These are phyloP conservation scores for Fusarium sp. DNA, from an alignment of 2,329 filamentous ascomycete species.

Conservation along the genomic window DNA sequence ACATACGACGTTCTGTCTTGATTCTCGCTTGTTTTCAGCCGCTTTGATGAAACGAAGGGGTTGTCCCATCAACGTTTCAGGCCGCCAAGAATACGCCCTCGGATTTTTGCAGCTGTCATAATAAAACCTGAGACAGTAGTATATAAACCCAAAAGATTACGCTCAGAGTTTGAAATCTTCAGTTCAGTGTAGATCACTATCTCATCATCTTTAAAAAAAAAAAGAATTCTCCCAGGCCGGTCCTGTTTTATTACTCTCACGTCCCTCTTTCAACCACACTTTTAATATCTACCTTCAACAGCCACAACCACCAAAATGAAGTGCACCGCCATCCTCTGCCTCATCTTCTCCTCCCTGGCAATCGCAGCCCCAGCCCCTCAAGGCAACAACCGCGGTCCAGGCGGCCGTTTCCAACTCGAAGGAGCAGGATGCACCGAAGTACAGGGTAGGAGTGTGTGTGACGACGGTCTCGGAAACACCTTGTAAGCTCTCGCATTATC, in stretches of 20 bases:
- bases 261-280: not conserved
- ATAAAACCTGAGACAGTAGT: not conserved
- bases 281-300: not conserved
- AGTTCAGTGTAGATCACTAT: not conserved
- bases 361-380: not conserved
- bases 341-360: not conserved
- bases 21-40: not conserved
- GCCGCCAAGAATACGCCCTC: not conserved
- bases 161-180: not conserved
- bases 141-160: not conserved
- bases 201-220: not conserved
- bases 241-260: not conserved
- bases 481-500: slow-evolving; percentile 11
- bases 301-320: slow-evolving; percentile 3
- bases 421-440: slow-evolving; percentile 3
- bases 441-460: slow-evolving; percentile 20
- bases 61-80: slow-evolving; percentile 1
- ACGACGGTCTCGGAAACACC: slow-evolving; percentile 23
- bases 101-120: not conserved
- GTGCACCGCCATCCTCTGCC: not conserved
- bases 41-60: not conserved
- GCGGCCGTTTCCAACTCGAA: slow-evolving; percentile 11
- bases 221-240: slow-evolving; percentile 1
- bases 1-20: not conserved
- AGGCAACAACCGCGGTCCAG: slow-evolving; percentile 4